Evolutionary conservation across 1,284 basidiomycete genomes (phyloP).

Genomic region (Moniliella sp.): DNA sequence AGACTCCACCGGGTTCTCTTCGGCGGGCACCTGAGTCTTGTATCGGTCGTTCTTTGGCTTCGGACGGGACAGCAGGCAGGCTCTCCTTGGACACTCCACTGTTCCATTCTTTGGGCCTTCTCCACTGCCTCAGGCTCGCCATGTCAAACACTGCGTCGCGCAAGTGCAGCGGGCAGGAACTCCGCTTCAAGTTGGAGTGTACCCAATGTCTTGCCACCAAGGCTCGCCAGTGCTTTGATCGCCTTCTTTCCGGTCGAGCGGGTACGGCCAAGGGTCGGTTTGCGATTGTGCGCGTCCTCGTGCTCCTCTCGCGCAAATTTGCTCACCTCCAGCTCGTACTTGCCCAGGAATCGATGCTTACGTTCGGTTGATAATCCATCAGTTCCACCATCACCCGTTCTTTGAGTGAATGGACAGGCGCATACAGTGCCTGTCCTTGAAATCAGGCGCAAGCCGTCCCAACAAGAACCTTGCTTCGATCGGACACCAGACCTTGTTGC

Average conservation of each 20-base stretch:
- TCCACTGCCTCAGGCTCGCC: conserved; percentile 45
- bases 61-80: too few species aligned
- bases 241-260: too few species aligned
- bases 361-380: conserved; percentile 47
- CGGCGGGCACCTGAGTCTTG: conserved; percentile 4
- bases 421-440: conserved; percentile 41
- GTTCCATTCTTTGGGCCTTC: conserved; percentile 32
- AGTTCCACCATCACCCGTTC: conserved; percentile 55
- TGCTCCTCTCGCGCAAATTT: conserved; percentile 44
- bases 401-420: conserved; percentile 23
- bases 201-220: conserved; percentile 61
- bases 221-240: too few species aligned
- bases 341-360: conserved; percentile 66
- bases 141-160: conserved; percentile 53
- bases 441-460: conserved; percentile 65
- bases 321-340: conserved; percentile 51
- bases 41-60: too few species aligned
- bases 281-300: too few species aligned
- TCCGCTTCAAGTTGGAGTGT: conserved; percentile 59
- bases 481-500: conserved; percentile 17
- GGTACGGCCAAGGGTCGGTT: too few species aligned
- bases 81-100: too few species aligned
- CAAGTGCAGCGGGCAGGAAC: conserved; percentile 62
- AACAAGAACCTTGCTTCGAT: conserved; percentile 19
- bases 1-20: neutral